Evolutionary conservation across 2,329 filamentous ascomycete genomes (phyloP).

Genomic region (Talaromyces sp.): DNA sequence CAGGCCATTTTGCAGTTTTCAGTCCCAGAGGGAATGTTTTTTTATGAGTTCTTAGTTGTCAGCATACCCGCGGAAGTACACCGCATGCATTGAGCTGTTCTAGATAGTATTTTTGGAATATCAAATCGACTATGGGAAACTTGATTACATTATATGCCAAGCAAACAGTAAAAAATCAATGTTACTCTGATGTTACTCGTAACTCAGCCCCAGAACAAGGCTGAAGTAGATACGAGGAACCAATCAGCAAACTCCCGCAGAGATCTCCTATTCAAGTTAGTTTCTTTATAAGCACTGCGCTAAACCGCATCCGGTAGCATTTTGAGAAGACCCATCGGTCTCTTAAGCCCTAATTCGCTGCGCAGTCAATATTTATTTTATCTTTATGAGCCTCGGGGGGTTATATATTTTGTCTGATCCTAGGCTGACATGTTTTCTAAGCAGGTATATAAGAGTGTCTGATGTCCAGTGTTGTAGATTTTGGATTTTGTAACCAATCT

Average conservation of each 20-base stretch:
- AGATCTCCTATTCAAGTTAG: not conserved
- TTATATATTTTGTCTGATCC: not conserved
- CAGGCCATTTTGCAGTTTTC: not conserved
- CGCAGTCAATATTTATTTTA: not conserved
- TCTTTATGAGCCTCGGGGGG: not conserved
- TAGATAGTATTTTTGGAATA: not conserved
- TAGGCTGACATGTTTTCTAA: not conserved
- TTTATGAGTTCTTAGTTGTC: not conserved
- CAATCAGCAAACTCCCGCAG: not conserved
- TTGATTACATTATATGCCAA: not conserved
- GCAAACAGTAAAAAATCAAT: not conserved
- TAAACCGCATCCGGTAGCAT: not conserved
- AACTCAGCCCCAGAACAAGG: not conserved
- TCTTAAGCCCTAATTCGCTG: not conserved
- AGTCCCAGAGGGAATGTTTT: not conserved
- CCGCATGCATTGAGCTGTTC: conserved; percentile 8
- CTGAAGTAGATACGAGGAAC: not conserved
- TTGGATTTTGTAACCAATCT: too few relatives aligned
- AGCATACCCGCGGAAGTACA: conserved; percentile 9
- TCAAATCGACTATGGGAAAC: not conserved
- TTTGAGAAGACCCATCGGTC: not conserved
- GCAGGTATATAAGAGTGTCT: not conserved
- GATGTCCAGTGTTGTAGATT: not conserved
- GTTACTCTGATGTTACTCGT: too few relatives aligned
- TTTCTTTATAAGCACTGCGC: not conserved